Conservation (phyloP, 352 stramenopile species). For the Elongisporangium undulatum region DNA sequence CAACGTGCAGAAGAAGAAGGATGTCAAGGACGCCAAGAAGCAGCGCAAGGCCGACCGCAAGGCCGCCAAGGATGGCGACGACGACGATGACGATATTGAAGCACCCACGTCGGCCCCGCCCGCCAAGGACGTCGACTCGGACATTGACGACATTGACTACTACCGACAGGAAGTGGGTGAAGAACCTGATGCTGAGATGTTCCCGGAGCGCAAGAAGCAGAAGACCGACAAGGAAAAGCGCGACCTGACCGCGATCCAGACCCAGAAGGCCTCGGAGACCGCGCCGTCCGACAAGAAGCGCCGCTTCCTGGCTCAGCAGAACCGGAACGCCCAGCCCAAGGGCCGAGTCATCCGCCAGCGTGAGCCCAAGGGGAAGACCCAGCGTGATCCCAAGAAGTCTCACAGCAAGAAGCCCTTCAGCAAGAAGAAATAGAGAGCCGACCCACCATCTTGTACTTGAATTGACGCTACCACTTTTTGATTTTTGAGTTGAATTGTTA, state of each 20-base stretch:
- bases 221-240: slow-evolving; percentile 22
- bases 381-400: slow-evolving; percentile 31
- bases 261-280: slow-evolving; percentile 55
- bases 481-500: not conserved
- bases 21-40: slow-evolving; percentile 76
- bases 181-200: slow-evolving; percentile 79
- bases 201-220: slow-evolving; percentile 60
- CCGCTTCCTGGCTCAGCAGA: slow-evolving; percentile 38
- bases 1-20: slow-evolving; percentile 88
- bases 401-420: slow-evolving; percentile 9
- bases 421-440: slow-evolving; percentile 12
- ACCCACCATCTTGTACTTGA: not conserved
- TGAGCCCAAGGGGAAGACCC: slow-evolving; percentile 38
- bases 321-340: slow-evolving; percentile 28
- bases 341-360: slow-evolving; percentile 57
- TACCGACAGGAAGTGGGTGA: slow-evolving; percentile 82
- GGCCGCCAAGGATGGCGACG: slow-evolving; percentile 33
- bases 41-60: slow-evolving; percentile 65
- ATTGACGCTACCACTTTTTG: slow-evolving; percentile 3
- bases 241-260: slow-evolving; percentile 5
- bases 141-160: slow-evolving; percentile 75
- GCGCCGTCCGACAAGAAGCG: slow-evolving; percentile 62
- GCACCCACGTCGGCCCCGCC: slow-evolving; percentile 20
- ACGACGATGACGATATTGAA: slow-evolving; percentile 44
- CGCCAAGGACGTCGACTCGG: slow-evolving; percentile 30